Evolutionary conservation across 2,329 filamentous ascomycete genomes (phyloP), one percentile per base, ranked within the genome.

Genomic region (Fusarium napiforme): DNA sequence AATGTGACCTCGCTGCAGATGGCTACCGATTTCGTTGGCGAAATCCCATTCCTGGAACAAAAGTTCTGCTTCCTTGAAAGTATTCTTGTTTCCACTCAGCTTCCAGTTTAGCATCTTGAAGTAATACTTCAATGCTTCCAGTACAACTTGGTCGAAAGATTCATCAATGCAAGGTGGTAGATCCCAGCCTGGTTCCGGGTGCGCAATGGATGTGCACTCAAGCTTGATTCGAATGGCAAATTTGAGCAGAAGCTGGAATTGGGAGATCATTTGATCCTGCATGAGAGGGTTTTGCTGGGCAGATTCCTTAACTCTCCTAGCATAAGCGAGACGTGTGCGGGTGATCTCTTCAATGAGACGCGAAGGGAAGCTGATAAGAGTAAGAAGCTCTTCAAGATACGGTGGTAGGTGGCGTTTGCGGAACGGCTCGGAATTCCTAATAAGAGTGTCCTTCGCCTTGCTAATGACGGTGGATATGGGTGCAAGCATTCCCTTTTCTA

Each of bases 101-200:
- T 98, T 98, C 94, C 95, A 98, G 80, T 98, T 98, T 49, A 99
- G 87, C 89, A 99, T 95, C 81, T 96, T 96, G 87, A 99, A 99
- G 83, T 99, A 99, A 82, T 97, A 98, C 81, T 96, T 97, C 76
- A 99, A 86, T 1, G 96, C 95, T 78, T 98, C 96, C 47, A 99
- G 84, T 15, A 98, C 94, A 23, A 97, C 94, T 39, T 92, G 89
- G 80, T 98, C 96, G 78, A 98, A 99, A 46, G 94, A 94, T 80
- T 99, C 96, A 79, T 98, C 96, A 73, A 99, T 97, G 82, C 95
- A 98, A 14, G 95, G 94, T 6, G 96, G 96, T 61, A 98, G 84
- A 77, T 98, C 95, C 96, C 96, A 99, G 52, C 96, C 96, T 26
- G 93, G 91, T 81, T 98, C 93, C 2, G 95, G 93, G 75, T 94